Conservation (phyloP, 2,329 filamentous ascomycete species). For the Cladosporium sp. region DNA sequence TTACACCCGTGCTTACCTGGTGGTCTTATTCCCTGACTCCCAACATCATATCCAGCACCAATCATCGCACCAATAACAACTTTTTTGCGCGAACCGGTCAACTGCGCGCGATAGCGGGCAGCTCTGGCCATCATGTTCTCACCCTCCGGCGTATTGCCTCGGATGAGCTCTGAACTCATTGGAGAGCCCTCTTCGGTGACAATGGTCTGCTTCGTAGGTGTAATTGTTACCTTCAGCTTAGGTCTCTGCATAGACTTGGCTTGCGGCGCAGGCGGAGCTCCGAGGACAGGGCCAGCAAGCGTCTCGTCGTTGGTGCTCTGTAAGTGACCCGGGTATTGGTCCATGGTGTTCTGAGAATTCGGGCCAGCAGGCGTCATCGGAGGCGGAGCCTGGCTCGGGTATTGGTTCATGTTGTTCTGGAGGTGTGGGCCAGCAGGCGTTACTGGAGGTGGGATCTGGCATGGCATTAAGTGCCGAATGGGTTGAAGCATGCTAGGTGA, state of each 20-base stretch:
- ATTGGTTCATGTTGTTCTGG: neutral
- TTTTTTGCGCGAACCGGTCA: neutral
- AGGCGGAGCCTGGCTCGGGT: neutral
- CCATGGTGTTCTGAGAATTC: neutral
- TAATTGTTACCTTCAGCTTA: too few relatives aligned
- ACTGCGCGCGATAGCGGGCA: neutral
- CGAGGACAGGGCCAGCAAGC: neutral
- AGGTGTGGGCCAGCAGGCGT: neutral
- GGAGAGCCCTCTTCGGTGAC: neutral
- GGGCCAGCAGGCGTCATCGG: neutral
- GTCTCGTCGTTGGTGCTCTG: neutral
- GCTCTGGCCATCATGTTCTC: neutral
- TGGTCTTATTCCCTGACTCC: neutral
- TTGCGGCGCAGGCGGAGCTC: neutral
- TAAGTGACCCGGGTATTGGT: neutral
- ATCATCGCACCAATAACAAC: neutral
- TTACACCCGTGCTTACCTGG: neutral
- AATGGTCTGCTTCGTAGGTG: neutral
- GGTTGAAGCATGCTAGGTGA: neutral
- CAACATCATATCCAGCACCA: neutral
- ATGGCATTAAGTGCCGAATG: neutral
- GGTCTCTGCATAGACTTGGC: neutral
- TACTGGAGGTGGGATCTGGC: neutral
- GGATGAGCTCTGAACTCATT: neutral
- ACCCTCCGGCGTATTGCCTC: constrained; percentile 3